A percentile compares a stretch with the other conserved stretches of the same genome.
Conservation (phyloP, 2,329 filamentous ascomycete genomes). For the Fusarium kyushuense region DNA sequence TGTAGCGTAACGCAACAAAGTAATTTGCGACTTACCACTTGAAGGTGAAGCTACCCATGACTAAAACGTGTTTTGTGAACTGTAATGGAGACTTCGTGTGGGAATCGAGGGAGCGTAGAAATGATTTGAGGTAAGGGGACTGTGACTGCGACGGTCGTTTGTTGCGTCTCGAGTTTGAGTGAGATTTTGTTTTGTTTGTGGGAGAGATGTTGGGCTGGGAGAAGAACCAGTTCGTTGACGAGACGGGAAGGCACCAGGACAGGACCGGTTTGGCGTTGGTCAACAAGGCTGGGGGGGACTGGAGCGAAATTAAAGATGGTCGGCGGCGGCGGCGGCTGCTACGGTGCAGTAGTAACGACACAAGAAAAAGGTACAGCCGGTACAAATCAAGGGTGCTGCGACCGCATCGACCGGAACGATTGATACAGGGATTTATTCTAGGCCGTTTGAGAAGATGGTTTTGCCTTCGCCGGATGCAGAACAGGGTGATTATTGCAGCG, state of each 20-base stretch:
- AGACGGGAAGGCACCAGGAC: conserved; percentile 39
- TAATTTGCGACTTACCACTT: conserved; percentile 68
- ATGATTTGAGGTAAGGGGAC: conserved; percentile 27
- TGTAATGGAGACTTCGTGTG: conserved; percentile 29
- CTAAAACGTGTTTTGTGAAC: conserved; percentile 45
- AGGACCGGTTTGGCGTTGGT: conserved; percentile 43
- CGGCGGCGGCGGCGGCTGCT: conserved; percentile 29
- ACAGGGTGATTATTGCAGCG: conserved; percentile 26
- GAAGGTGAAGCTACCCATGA: conserved; percentile 77
- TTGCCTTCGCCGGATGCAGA: conserved; percentile 40
- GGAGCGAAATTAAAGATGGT: conserved; percentile 48
- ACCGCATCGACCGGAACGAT: conserved; percentile 34
- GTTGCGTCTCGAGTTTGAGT: conserved; percentile 34
- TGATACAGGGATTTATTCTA: conserved; percentile 38
- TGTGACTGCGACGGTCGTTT: conserved; percentile 21
- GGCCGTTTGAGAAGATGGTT: conserved; percentile 36
- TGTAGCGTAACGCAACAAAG: neutral
- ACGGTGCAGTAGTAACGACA: conserved; percentile 33
- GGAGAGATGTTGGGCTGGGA: conserved; percentile 43
- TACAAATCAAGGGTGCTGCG: conserved; percentile 31
- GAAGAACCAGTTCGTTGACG: conserved; percentile 37
- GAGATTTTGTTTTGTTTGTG: conserved; percentile 40
- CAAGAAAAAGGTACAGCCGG: conserved; percentile 34
- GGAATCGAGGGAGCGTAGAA: conserved; percentile 22
- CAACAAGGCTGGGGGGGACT: conserved; percentile 42